Evolutionary conservation across 257 asterid genomes (phyloP), one percentile per base, ranked within the genome.

Genomic region (Solanum paucissectum): DNA sequence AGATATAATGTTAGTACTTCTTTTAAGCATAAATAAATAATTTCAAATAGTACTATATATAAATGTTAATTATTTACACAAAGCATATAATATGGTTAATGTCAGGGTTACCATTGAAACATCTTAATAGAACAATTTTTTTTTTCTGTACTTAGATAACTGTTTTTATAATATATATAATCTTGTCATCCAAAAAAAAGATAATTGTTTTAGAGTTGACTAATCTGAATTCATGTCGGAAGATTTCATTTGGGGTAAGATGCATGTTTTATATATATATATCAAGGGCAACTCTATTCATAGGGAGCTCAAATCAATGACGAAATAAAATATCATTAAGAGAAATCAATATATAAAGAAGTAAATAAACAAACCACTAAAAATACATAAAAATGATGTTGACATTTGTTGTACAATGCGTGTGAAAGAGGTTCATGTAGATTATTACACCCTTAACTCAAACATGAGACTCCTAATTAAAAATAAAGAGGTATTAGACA

Each of bases 321-420:
- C 0, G 5, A 4, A 29, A 1, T 1, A 29, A 29, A 0, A 1
- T 7, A 32, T 32, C 6, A 3, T 0, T 16, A 32, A 29, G 3
- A 18, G 1, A 32, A 14, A 32, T 71, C 1, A 32, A 14, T 16
- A 16, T 32, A 16, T 32, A 32, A 20, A 58, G 5, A 7, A 58
- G 66, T 58, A 58, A 58, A 58, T 58, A 58, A 20, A 58, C 12
- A 3, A 58, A 58, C 0, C 1, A 1, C 0, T 2, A 16, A 32
- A 7, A 12, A 32, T 71, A 3, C 1, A 71, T 32, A 71, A 69
- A 27, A 27, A 27, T 68, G 18, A 68, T 7, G n/a, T 32, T 69
- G 12, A 4, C 6, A 14, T 69, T 69, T 29, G 23, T 7, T 7
- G n/a, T 69, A 16, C 3, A 69, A 0, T 69, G 3, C 9, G 5